Conservation (phyloP, 2,329 filamentous ascomycete species). For the Aspergillus tanneri region DNA sequence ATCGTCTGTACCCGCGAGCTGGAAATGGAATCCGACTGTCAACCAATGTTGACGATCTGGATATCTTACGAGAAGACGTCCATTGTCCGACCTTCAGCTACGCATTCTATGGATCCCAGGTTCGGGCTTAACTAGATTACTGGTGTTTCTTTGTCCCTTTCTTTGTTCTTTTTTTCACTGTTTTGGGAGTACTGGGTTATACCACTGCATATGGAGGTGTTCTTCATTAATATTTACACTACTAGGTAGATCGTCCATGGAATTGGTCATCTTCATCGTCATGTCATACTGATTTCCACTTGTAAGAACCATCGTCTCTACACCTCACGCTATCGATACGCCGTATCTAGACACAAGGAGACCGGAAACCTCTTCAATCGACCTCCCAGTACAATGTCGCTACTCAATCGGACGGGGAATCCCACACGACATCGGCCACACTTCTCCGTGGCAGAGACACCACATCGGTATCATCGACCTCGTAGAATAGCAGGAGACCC, state of each 20-base stretch:
- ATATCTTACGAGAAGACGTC: conserved; percentile 63
- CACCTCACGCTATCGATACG: conserved; percentile 4
- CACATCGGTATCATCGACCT: conserved; percentile 33
- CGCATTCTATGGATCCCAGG: conserved; percentile 29
- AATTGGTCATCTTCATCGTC: too few species aligned
- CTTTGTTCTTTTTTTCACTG: neutral
- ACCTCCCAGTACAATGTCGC: conserved; percentile 28
- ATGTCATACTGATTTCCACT: neutral
- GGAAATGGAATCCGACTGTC: conserved; percentile 61
- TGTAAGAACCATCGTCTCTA: conserved; percentile 4
- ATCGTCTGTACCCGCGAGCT: conserved; percentile 62
- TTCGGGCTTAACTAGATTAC: conserved; percentile 15
- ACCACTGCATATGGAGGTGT: too few species aligned
- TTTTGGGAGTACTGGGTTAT: too few species aligned
- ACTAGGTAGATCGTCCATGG: too few species aligned
- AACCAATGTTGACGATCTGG: conserved; percentile 58
- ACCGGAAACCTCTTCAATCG: conserved; percentile 15
- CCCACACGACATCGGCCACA: conserved; percentile 41
- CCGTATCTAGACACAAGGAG: neutral
- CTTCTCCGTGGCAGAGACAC: conserved; percentile 27
- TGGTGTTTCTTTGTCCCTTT: neutral
- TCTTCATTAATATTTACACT: too few species aligned
- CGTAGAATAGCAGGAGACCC: conserved; percentile 26
- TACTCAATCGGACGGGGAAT: conserved; percentile 32
- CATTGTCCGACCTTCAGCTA: conserved; percentile 58